Evolutionary conservation across 228 moss, liverwort and hornwort species (phyloP).

Genomic region (Sphagnum fallax): DNA sequence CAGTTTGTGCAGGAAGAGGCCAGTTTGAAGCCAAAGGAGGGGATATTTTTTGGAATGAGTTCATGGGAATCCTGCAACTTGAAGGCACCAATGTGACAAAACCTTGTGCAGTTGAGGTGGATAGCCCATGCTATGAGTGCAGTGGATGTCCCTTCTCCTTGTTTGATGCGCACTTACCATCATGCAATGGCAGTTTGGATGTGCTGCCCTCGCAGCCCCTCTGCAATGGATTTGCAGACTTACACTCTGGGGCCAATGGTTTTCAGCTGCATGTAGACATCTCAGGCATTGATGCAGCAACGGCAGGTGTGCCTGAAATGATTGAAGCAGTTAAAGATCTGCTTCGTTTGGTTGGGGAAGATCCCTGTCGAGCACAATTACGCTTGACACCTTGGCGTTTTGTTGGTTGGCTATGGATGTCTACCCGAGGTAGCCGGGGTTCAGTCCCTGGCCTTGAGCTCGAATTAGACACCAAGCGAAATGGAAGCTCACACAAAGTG

Average conservation of each 20-base stretch:
- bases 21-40: conserved; percentile 45
- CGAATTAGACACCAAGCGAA: conserved; percentile 15
- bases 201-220: conserved; percentile 5
- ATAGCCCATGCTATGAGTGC: conserved; percentile 3
- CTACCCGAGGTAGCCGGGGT: conserved; percentile 70
- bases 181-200: conserved; percentile 13
- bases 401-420: conserved; percentile 74
- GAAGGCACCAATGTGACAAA: conserved; percentile 31
- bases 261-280: conserved; percentile 2
- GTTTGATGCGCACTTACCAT: conserved; percentile 16
- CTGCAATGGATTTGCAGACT: conserved; percentile 19
- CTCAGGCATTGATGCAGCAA: conserved; percentile 8
- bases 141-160: conserved; percentile 55
- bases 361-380: conserved; percentile 46
- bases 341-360: conserved; percentile 51
- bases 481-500: conserved; percentile 3
- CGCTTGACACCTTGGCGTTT: conserved; percentile 48
- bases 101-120: conserved; percentile 13
- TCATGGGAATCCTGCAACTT: conserved; percentile 63
- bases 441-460: conserved; percentile 6
- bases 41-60: conserved; percentile 72
- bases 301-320: conserved; percentile 37
- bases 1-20: conserved; percentile 60
- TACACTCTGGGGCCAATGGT: conserved; percentile 8
- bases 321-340: conserved; percentile 62